Evolutionary conservation across 192 early-diverging fungal species (phyloP).

Genomic region (Backusella morwellensis): DNA sequence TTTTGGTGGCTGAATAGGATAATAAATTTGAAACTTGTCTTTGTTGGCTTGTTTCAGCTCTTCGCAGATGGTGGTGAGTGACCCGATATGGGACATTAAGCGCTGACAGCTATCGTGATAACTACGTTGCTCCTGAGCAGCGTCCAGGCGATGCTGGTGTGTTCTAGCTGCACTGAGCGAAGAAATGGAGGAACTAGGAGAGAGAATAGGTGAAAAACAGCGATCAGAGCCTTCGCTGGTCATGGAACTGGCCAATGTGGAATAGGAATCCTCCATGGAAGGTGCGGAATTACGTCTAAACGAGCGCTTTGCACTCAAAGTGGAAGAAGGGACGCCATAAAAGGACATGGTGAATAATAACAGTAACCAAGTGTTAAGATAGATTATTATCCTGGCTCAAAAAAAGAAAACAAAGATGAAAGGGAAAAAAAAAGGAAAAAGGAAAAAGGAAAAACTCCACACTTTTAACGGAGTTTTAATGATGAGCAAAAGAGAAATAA

Average conservation of each 20-base stretch:
- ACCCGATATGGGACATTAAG: slow-evolving; percentile 65
- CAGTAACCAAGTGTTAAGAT: neutral
- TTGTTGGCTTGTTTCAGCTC: slow-evolving; percentile 73
- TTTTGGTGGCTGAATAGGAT: slow-evolving; percentile 40
- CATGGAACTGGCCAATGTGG: neutral
- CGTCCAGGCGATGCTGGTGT: slow-evolving; percentile 32
- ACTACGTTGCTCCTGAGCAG: slow-evolving; percentile 58
- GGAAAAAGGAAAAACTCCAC: neutral
- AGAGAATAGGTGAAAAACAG: slow-evolving; percentile 6
- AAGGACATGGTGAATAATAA: neutral
- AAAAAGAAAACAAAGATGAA: neutral
- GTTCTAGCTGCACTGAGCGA: slow-evolving; percentile 11
- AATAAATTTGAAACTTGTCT: slow-evolving; percentile 65
- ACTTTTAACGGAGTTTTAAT: neutral
- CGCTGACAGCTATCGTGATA: slow-evolving; percentile 76
- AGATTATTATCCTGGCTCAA: neutral
- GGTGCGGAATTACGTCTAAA: slow-evolving; percentile 21
- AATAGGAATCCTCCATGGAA: slow-evolving; percentile 13
- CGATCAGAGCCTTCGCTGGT: neutral
- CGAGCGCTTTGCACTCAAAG: neutral
- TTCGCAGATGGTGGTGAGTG: slow-evolving; percentile 61
- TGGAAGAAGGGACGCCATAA: neutral
- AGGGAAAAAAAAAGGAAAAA: neutral
- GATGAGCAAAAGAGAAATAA: neutral
- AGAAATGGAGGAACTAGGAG: slow-evolving; percentile 9